Base-by-base conservation (phyloP, 495 filamentous ascomycete genomes). In the Podospora appendiculata region DNA sequence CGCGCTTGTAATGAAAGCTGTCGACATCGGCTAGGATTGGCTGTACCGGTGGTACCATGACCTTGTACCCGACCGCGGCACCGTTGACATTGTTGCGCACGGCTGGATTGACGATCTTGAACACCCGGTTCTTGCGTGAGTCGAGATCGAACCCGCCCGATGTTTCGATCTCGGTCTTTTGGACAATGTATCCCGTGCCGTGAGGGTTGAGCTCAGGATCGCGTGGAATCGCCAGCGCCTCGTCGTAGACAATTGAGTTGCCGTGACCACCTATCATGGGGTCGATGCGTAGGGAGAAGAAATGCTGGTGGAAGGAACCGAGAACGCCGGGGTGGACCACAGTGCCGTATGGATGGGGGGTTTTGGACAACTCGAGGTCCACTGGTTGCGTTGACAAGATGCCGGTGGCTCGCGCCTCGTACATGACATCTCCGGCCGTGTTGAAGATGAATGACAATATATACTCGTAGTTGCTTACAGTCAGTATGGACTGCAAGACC, bases 271-370 rank as follows among this genome's bases (percentile, higher is more conserved):
- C 89, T 50, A 95, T 76, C 41, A 81, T 79, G 6, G 90, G 90
- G 65, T 96, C 90, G 13, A 96, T 75, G 12, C 90, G 86, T 1
- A 95, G 81, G 3, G 86, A 89, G 70, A 96, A 93, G 66, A 95
- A 87, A 69, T 96, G 90, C 59, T 96, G 90, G 57, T 96, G 90
- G 80, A 50, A 81, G 50, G 49, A 63, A 58, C 64, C 89, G 45
- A 96, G 79, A 8, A 90, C 89, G 0, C 90, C 90, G 0, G 90
- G 90, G 53, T 89, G 85, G 8, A 96, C 88, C 34, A 91, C 78
- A 1, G 90, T 96, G 41, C 90, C 90, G 77, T 85, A 95, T 6
- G 25, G 59, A 32, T 66, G 63, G 0, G 63, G 56, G 0, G 51
- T 56, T 68, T 45, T 83, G 9, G 83, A 84, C 19, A 89, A 83